Base-by-base conservation (phyloP, 495 filamentous ascomycete genomes). In the Hypoxylon cercidicola region DNA sequence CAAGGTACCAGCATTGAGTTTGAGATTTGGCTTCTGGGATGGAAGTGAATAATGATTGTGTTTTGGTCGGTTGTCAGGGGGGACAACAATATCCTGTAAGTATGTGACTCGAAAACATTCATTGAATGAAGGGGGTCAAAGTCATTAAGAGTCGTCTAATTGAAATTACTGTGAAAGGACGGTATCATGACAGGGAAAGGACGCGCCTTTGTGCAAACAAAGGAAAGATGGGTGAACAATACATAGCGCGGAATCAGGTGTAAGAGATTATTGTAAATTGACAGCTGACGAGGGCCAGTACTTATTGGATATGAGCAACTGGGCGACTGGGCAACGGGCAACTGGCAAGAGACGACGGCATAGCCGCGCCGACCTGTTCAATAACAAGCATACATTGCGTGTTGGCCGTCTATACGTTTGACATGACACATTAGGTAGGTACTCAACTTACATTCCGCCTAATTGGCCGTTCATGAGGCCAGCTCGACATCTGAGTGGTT, bases 1-100 rank as follows among this genome's bases (percentile, higher is more conserved):
- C 68, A 66, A 71, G 34, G 47, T 62, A 71, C 68, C 71, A 60
- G 71, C 68, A 46, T 69, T 60, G 44, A 66, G 39, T n/a, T n/a
- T n/a, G n/a, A n/a, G n/a, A 8, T 73, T 55, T 19, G 45, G 34
- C 54, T 16, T 41, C 15, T 39, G 39, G 61, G 48, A 35, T 15
- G 50, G 40, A 64, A 45, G 3, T 13, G 32, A 59, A 39, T 23
- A 46, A 12, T 40, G 13, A 28, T 30, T 8, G 20, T 21, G 46
- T 46, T 44, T 28, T 35, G 34, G 13, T 41, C 56, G 12, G 49
- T 23, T 37, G 44, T 48, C 39, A 45, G 37, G 32, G 21, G 45
- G 45, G 28, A 47, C 15, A 54, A 43, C 15, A 41, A 15, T 28
- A 28, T 28, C 43, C 32, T 12, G 23, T 12, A 45, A 44, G 40